Evolutionary conservation across 306 rosid genomes (phyloP).

Genomic region (Ziziphus jujuba): DNA sequence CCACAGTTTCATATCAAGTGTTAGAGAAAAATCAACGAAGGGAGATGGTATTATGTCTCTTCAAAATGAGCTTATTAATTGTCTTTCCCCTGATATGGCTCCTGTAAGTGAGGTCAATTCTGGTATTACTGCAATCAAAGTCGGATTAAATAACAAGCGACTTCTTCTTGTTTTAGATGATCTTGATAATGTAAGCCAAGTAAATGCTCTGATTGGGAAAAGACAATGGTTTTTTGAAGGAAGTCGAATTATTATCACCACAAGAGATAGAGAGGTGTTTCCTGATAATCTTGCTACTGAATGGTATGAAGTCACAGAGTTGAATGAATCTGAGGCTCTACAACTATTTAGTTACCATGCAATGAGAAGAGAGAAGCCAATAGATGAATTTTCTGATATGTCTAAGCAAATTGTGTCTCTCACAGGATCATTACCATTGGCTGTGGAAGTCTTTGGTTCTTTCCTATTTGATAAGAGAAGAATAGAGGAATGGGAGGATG

Average conservation of each 20-base stretch:
- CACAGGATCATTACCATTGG: constrained; percentile 63
- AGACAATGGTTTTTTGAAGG: constrained; percentile 53
- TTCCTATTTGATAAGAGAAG: constrained; percentile 46
- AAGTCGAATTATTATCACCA: constrained; percentile 54
- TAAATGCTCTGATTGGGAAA: constrained; percentile 32
- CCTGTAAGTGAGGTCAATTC: constrained; percentile 8
- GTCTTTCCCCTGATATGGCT: constrained; percentile 20
- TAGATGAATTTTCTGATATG: constrained; percentile 5
- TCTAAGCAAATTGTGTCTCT: constrained; percentile 51
- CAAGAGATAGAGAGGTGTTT: constrained; percentile 45
- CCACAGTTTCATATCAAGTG: constrained; percentile 45
- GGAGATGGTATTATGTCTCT: constrained; percentile 37
- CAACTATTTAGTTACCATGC: constrained; percentile 63
- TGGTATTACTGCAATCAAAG: constrained; percentile 24
- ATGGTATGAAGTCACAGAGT: constrained; percentile 45
- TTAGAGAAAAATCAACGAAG: constrained; percentile 36
- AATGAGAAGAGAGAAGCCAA: constrained; percentile 39
- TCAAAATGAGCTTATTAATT: constrained; percentile 17
- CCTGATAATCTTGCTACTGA: constrained; percentile 7
- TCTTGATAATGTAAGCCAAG: constrained; percentile 43
- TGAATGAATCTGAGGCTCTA: constrained; percentile 32
- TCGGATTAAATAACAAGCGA: constrained; percentile 17
- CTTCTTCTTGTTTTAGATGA: constrained; percentile 64
- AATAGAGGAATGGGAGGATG: constrained; percentile 51
- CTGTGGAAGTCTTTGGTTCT: constrained; percentile 69